A percentile compares a stretch with the other conserved stretches of the same genome.
These are phyloP conservation scores for Hymenoscyphus linearis DNA, from an alignment of 2,329 filamentous ascomycete genomes.

Conservation along the genomic window DNA sequence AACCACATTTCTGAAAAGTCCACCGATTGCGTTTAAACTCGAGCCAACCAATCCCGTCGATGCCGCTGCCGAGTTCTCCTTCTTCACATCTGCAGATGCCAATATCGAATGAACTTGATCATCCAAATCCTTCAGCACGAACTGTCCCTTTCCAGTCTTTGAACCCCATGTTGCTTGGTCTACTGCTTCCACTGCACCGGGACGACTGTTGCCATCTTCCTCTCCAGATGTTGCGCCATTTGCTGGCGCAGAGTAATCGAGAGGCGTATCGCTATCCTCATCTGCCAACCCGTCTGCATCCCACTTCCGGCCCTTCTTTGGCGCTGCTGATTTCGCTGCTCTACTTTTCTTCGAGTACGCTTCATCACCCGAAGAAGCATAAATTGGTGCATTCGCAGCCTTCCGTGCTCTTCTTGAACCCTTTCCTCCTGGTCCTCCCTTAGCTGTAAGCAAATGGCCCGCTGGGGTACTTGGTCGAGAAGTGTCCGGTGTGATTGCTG, in stretches of 20 bases:
- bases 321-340: conserved; percentile 45
- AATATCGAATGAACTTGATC: conserved; percentile 91
- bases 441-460: conserved; percentile 64
- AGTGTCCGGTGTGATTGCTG: conserved; percentile 63
- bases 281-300: conserved; percentile 82
- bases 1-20: conserved; percentile 89
- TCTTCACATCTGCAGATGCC: conserved; percentile 67
- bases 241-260: conserved; percentile 80
- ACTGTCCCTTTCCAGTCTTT: conserved; percentile 81
- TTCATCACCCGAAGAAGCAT: conserved; percentile 81
- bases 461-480: conserved; percentile 77
- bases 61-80: conserved; percentile 37
- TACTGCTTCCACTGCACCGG: conserved; percentile 64
- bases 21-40: conserved; percentile 75
- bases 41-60: conserved; percentile 68
- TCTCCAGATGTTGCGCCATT: conserved; percentile 49
- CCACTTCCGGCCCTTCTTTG: conserved; percentile 89
- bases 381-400: conserved; percentile 54
- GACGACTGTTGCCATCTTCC: conserved; percentile 43
- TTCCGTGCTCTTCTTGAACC: conserved; percentile 76
- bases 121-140: conserved; percentile 86
- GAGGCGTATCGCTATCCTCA: conserved; percentile 67
- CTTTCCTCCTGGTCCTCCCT: conserved; percentile 68
- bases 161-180: conserved; percentile 79
- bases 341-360: conserved; percentile 54